Evolutionary conservation across 2,329 filamentous ascomycete species (phyloP).

Genomic region (Chaetomiaceae sp.): DNA sequence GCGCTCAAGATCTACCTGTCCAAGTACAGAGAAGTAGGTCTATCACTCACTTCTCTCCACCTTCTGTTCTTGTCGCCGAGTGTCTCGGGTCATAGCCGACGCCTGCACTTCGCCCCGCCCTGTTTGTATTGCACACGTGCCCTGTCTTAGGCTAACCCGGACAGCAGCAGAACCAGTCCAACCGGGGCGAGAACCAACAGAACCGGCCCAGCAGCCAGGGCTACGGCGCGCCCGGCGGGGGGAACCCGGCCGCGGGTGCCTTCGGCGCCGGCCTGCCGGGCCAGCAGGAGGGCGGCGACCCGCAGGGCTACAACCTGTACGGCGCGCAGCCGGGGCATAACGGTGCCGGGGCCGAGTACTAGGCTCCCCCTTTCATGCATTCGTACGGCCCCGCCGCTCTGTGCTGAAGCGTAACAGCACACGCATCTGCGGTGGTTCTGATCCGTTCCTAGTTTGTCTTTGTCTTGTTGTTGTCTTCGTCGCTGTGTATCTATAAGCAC

Average conservation of each 20-base stretch:
- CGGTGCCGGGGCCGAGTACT: conserved; percentile 48
- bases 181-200: conserved; percentile 53
- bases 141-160: conserved; percentile 29
- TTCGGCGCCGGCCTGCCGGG: conserved; percentile 40
- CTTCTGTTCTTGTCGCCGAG: too few species aligned
- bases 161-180: conserved; percentile 67
- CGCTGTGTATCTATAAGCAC: conserved; percentile 19
- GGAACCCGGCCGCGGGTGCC: conserved; percentile 35
- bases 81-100: too few species aligned
- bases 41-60: too few species aligned
- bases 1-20: conserved; percentile 96
- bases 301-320: conserved; percentile 44
- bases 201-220: conserved; percentile 47
- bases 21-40: conserved; percentile 87
- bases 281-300: conserved; percentile 35
- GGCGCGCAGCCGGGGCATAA: conserved; percentile 51
- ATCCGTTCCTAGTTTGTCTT: background rate
- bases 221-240: conserved; percentile 40
- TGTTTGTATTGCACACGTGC: background rate
- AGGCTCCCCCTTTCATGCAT: conserved; percentile 19
- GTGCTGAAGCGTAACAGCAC: too few species aligned
- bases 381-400: too few species aligned
- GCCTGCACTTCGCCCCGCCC: background rate
- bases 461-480: background rate
- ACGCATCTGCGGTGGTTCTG: too few species aligned